phyloP scores from a whole-genome alignment of 2,329 filamentous ascomycete genomes.

The Lachnellula cervina region DNA sequence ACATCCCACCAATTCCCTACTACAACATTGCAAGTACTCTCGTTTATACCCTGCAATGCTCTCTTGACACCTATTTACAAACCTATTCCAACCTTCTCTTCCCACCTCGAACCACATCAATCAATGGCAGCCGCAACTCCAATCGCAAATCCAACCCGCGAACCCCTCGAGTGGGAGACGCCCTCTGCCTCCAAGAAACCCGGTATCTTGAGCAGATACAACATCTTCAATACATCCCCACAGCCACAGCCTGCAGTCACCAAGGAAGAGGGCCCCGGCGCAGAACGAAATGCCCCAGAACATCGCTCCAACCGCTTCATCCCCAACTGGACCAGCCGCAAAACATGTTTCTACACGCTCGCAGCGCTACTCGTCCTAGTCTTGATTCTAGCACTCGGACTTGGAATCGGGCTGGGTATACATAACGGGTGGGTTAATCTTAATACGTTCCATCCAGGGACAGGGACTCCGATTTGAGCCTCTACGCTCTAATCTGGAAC shows the following conservation, averaged over 20 bases:
- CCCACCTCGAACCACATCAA: background rate
- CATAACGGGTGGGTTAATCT: constrained; percentile 20
- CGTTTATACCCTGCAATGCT: background rate
- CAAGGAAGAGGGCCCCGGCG: background rate
- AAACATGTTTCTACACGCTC: constrained; percentile 8
- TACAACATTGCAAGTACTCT: background rate
- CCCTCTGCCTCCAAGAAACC: constrained; percentile 13
- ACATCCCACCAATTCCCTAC: too few relatives aligned
- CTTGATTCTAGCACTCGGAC: constrained; percentile 32
- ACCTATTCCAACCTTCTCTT: background rate
- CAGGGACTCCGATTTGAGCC: constrained; percentile 5
- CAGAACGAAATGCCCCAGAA: background rate
- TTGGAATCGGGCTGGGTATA: constrained; percentile 27
- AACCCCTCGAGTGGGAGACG: constrained; percentile 26
- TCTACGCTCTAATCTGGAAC: background rate
- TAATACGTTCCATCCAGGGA: constrained; percentile 14
- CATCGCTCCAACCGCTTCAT: background rate
- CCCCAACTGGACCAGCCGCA: constrained; percentile 9
- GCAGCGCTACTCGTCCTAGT: constrained; percentile 25
- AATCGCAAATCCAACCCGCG: constrained; percentile 7
- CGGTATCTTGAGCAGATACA: constrained; percentile 11
- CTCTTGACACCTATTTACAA: background rate
- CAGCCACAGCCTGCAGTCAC: background rate
- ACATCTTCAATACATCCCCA: background rate
- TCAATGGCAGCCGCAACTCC: background rate